Conservation (phyloP, 1,284 basidiomycete genomes). For the Puccinia triticina region DNA sequence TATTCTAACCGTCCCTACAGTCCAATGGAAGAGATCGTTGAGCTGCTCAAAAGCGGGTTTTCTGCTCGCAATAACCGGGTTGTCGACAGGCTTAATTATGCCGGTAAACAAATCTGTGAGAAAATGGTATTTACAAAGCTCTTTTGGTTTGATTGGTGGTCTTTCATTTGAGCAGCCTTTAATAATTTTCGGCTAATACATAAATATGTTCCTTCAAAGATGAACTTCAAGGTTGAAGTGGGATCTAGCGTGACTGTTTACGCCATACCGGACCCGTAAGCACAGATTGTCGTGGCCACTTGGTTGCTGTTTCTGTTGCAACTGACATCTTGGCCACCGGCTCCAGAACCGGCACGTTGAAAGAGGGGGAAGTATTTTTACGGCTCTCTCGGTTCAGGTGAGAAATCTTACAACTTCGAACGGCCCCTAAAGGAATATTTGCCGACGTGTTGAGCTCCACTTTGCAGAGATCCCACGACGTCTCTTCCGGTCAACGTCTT, state of each 20-base stretch:
- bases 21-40: conserved; percentile 12
- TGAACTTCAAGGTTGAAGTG: conserved; percentile 43
- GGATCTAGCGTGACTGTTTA: conserved; percentile 35
- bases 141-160: background rate
- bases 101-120: conserved; percentile 28
- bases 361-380: conserved; percentile 47
- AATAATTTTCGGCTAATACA: background rate
- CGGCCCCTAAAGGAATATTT: too few species aligned
- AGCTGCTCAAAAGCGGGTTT: conserved; percentile 38
- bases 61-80: conserved; percentile 26
- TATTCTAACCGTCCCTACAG: conserved; percentile 30
- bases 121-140: conserved; percentile 42
- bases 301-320: background rate
- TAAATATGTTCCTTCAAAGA: background rate
- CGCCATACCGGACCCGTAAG: conserved; percentile 50
- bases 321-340: background rate
- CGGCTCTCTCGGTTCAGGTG: conserved; percentile 46
- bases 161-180: background rate
- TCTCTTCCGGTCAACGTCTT: conserved; percentile 27
- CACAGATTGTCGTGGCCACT: background rate
- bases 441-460: background rate
- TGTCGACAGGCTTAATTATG: conserved; percentile 4
- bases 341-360: conserved; percentile 41
- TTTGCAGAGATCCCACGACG: conserved; percentile 27
- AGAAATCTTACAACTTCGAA: background rate